phyloP scores from a whole-genome alignment of 805 yeast genomes.

The Saccharomycopsis lassenensis region DNA sequence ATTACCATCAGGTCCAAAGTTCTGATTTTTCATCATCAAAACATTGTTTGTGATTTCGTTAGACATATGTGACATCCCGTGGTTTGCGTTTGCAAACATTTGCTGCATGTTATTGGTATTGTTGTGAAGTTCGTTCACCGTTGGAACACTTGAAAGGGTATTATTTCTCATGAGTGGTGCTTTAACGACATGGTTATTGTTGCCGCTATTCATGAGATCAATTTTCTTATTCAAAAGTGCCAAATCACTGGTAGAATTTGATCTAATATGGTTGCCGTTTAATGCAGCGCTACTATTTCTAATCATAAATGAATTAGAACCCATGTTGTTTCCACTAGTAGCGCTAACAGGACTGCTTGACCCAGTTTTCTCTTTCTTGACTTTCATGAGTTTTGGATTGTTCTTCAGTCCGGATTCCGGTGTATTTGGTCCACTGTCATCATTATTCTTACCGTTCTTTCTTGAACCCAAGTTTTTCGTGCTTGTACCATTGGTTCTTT shows the following conservation, averaged over 20 bases:
- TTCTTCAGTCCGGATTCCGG: constrained; percentile 1
- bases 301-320: background rate
- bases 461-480: constrained; percentile 1
- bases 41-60: background rate
- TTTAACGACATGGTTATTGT: too few species aligned
- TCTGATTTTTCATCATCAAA: background rate
- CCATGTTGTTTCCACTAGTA: background rate
- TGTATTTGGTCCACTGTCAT: constrained; percentile 1
- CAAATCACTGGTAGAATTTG: constrained; percentile 7
- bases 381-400: constrained; percentile 4
- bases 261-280: constrained; percentile 1
- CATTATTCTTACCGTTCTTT: constrained; percentile 1
- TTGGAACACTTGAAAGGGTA: too few species aligned
- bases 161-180: too few species aligned
- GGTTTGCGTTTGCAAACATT: too few species aligned
- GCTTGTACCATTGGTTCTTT: constrained; percentile 31
- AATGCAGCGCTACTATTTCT: background rate
- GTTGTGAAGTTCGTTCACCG: too few species aligned
- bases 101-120: too few species aligned
- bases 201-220: too few species aligned
- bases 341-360: too few species aligned
- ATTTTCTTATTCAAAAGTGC: constrained; percentile 5
- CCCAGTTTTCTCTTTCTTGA: constrained; percentile 9
- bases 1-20: background rate
- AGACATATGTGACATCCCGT: too few species aligned